Evolutionary conservation across 176 grass and related monocot species (phyloP).

Genomic region (Phragmites australis): DNA sequence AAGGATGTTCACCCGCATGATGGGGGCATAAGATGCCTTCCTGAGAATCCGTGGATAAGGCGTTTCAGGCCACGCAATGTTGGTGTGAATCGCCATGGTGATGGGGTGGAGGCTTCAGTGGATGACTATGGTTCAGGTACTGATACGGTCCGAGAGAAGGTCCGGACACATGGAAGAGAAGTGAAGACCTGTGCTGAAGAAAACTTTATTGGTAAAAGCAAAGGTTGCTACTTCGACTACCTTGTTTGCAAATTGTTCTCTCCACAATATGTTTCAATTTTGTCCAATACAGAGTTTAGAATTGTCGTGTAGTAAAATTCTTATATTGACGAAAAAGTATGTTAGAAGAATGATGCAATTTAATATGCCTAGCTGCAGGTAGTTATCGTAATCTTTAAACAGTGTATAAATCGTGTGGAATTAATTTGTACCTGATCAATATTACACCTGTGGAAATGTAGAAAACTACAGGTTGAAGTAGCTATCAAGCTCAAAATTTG

Average conservation of each 20-base stretch:
- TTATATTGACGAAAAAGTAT: background rate
- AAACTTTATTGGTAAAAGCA: slow-evolving; percentile 39
- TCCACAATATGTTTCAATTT: background rate
- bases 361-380: background rate
- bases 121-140: slow-evolving; percentile 44
- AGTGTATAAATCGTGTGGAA: background rate
- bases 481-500: background rate
- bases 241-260: slow-evolving; percentile 7
- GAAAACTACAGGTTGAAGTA: background rate
- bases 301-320: background rate
- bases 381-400: background rate
- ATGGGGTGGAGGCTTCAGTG: background rate
- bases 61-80: slow-evolving; percentile 39
- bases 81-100: background rate
- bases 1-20: background rate
- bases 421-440: background rate
- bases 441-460: background rate
- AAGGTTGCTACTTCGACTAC: slow-evolving; percentile 37
- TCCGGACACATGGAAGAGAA: slow-evolving; percentile 31
- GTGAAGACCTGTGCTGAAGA: background rate
- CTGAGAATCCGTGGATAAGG: slow-evolving; percentile 57
- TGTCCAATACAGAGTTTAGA: background rate
- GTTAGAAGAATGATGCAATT: background rate
- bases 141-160: slow-evolving; percentile 34
- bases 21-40: background rate